A percentile compares a stretch with the other conserved stretches of the same genome.
Evolutionary conservation across 352 stramenopile genomes (phyloP).

Genomic region (Lagenidium sp.): DNA sequence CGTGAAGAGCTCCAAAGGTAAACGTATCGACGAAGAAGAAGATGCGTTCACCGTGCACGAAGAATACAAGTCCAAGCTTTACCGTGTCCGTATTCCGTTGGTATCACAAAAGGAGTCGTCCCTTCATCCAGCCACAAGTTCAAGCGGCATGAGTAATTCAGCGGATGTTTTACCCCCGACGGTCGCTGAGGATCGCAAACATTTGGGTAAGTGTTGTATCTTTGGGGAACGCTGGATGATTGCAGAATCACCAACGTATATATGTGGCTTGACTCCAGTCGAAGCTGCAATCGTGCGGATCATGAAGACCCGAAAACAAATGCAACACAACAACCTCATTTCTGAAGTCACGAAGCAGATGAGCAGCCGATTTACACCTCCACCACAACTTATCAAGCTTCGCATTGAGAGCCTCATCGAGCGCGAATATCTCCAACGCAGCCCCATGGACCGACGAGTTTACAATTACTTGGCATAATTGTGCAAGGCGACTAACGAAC

Average conservation of each 20-base stretch:
- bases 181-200: conserved; percentile 94
- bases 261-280: no score
- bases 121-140: conserved; percentile 25
- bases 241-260: no score
- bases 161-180: conserved; percentile 77
- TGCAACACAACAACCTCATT: conserved; percentile 90
- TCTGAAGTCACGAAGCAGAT: conserved; percentile 86
- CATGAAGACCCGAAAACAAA: conserved; percentile 93
- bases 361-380: conserved; percentile 88
- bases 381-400: conserved; percentile 96
- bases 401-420: conserved; percentile 99
- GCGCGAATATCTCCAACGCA: conserved; percentile 97
- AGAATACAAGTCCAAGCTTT: conserved; percentile 92
- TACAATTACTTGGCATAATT: conserved; percentile 99
- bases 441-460: conserved; percentile 84
- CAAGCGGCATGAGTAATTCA: conserved; percentile 26
- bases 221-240: not conserved
- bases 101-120: conserved; percentile 80
- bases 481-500: no score
- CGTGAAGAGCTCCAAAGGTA: conserved; percentile 95
- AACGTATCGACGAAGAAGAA: conserved; percentile 91
- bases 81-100: conserved; percentile 74
- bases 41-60: conserved; percentile 94
- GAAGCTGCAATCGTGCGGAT: conserved; percentile 93
- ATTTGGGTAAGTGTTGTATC: conserved; percentile 54